Conservation (phyloP, 2,329 filamentous ascomycete species). For the Colletotrichum graminicola region DNA sequence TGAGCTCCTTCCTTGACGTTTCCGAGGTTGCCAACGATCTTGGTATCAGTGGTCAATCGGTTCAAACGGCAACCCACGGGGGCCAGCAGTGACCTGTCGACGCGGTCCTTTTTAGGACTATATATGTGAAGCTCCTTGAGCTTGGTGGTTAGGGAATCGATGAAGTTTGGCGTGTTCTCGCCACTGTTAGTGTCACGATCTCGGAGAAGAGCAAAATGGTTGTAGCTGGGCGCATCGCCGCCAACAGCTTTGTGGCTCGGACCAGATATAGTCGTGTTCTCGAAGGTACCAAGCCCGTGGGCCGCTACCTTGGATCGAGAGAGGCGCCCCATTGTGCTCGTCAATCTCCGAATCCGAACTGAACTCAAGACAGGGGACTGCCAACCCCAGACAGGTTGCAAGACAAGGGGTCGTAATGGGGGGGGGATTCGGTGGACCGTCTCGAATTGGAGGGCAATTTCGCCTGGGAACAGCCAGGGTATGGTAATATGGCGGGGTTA, state of each 20-base stretch:
- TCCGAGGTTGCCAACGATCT: conserved; percentile 21
- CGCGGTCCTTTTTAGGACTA: conserved; percentile 35
- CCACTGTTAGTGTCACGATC: conserved; percentile 48
- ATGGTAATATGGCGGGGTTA: conserved; percentile 29
- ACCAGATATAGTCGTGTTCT: conserved; percentile 31
- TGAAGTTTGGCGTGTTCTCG: conserved; percentile 44
- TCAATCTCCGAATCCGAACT: conserved; percentile 38
- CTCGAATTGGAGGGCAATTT: conserved; percentile 33
- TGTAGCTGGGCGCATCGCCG: background rate
- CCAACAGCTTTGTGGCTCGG: conserved; percentile 14
- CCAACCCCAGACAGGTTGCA: conserved; percentile 27
- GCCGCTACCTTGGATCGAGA: conserved; percentile 31
- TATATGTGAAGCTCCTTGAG: conserved; percentile 51
- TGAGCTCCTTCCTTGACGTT: conserved; percentile 29
- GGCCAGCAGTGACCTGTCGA: conserved; percentile 23
- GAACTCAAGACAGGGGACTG: conserved; percentile 25
- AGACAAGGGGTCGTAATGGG: no score
- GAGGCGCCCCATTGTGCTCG: conserved; percentile 27
- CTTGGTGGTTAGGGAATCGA: conserved; percentile 51
- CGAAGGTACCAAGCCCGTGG: conserved; percentile 32
- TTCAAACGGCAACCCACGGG: conserved; percentile 2
- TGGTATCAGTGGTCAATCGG: conserved; percentile 25
- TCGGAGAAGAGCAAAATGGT: conserved; percentile 44
- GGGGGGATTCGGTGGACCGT: conserved; percentile 15
- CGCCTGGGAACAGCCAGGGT: conserved; percentile 36